Evolutionary conservation across 345 rosid genomes (phyloP), one percentile per base, ranked within the genome.

Genomic region (Eucalyptus melliodora): DNA sequence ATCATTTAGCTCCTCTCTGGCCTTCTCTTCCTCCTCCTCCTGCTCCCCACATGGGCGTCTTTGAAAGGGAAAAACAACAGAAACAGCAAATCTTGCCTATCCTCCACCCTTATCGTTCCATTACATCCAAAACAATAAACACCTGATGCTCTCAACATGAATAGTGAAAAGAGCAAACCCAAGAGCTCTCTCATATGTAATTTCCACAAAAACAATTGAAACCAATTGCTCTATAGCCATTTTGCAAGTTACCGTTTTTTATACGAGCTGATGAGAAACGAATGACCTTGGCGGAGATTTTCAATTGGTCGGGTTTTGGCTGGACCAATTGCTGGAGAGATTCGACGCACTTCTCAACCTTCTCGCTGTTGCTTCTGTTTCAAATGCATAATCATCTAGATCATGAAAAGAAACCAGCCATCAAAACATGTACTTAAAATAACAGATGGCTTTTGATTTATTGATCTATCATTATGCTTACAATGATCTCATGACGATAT

Each of bases 251-350:
- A 50, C 53, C 53, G 3, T 15, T 50, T 50, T 0, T 50, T 50
- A 50, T 50, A 50, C 53, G 0, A 50, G 53, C 53, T 15, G 53
- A 50, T 50, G 53, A 50, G 53, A 50, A 50, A 50, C 53, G 0
- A 50, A 50, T 1, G 53, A 15, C 53, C 17, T 50, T 0, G 17
- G 0, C 95, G 44, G 97, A 96, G 90, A 87, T 34, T 92, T 96
- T 95, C 45, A 93, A 50, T 1, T 93, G 87, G 91, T 96, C 98
- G 26, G 92, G 93, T 91, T 96, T 96, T 88, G 99, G 97, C 93
- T 96, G 97, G 10, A 95, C 98, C 86, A 94, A 86, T 92, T 53
- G 95, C 94, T 59, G 65, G 62, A 59, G 30, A 59, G 65, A 59
- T 59, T 59, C 0, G 1, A 59, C 0, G 65, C 27, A 24, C 30